These are phyloP conservation scores for Aureobasidium vineae DNA, from an alignment of 2,329 filamentous ascomycete genomes.

Conservation along the genomic window DNA sequence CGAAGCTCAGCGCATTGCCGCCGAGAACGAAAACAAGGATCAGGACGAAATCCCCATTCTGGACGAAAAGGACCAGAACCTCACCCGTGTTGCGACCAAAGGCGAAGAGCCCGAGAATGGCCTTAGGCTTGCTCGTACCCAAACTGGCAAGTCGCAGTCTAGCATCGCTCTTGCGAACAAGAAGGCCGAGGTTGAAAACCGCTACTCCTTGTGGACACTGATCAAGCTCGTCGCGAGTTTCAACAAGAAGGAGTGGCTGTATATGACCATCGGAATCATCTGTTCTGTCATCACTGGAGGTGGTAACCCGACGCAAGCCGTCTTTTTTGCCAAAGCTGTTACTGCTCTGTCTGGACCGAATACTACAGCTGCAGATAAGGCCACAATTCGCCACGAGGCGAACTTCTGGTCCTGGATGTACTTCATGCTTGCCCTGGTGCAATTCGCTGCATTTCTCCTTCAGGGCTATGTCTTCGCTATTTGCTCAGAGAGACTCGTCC, in stretches of 20 bases:
- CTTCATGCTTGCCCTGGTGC: constrained; percentile 73
- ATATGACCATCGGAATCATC: constrained; percentile 71
- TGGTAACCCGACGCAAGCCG: constrained; percentile 71
- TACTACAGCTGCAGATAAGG: constrained; percentile 47
- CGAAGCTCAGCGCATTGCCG: constrained; percentile 78
- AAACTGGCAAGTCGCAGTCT: constrained; percentile 59
- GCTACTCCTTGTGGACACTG: constrained; percentile 69
- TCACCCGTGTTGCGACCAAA: constrained; percentile 34
- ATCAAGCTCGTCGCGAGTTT: constrained; percentile 78
- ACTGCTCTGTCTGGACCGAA: constrained; percentile 60
- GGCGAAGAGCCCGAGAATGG: constrained; percentile 47
- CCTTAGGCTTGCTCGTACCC: constrained; percentile 54
- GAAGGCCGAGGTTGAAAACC: constrained; percentile 47
- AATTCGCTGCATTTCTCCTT: constrained; percentile 64
- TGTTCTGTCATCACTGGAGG: constrained; percentile 74
- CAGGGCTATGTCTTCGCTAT: constrained; percentile 77
- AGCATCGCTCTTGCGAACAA: constrained; percentile 65
- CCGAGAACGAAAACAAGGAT: constrained; percentile 58
- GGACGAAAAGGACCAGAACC: constrained; percentile 35
- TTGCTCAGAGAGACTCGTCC: constrained; percentile 82
- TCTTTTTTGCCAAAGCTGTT: constrained; percentile 90
- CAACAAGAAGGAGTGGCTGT: constrained; percentile 68
- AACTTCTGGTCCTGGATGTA: constrained; percentile 91
- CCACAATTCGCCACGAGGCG: constrained; percentile 59
- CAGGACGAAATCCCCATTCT: constrained; percentile 43